These are phyloP conservation scores for Scleromitrula shiraiana DNA, from an alignment of 2,329 filamentous ascomycete species.

Conservation along the genomic window DNA sequence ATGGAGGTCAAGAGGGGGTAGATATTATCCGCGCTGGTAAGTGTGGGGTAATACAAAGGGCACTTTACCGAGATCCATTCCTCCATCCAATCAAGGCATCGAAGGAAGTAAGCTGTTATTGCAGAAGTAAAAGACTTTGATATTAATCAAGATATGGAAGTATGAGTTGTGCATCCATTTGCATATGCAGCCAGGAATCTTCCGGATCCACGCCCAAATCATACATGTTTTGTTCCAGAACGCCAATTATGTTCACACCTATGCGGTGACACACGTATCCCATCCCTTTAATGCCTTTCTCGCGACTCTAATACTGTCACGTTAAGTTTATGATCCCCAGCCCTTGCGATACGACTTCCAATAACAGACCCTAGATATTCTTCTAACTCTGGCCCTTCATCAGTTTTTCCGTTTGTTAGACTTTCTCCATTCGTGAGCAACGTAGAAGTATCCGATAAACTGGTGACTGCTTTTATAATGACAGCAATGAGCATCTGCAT, in stretches of 20 bases:
- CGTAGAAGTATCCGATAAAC: conserved; percentile 37
- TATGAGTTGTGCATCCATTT: no score
- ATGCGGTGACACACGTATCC: neutral
- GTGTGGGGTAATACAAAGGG: neutral
- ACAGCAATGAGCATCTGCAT: conserved; percentile 52
- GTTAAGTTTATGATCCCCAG: conserved; percentile 24
- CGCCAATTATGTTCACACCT: neutral
- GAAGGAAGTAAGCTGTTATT: no score
- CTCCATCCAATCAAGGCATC: neutral
- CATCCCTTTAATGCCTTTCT: conserved; percentile 2
- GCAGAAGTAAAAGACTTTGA: no score
- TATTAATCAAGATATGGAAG: no score
- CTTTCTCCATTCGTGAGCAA: conserved; percentile 14
- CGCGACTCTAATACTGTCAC: conserved; percentile 21
- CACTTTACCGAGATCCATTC: neutral
- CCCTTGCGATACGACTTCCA: conserved; percentile 20
- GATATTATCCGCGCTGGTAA: conserved; percentile 1
- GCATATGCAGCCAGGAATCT: no score
- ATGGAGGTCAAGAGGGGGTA: neutral
- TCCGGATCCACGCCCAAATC: no score
- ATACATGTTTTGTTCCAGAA: no score
- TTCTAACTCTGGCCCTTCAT: conserved; percentile 20
- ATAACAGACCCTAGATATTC: conserved; percentile 27
- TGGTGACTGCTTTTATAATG: conserved; percentile 47
- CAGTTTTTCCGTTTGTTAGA: conserved; percentile 18